Evolutionary conservation across 2,329 filamentous ascomycete genomes (phyloP), one percentile per base, ranked within the genome.

Genomic region (Dichotomopilus funicola): DNA sequence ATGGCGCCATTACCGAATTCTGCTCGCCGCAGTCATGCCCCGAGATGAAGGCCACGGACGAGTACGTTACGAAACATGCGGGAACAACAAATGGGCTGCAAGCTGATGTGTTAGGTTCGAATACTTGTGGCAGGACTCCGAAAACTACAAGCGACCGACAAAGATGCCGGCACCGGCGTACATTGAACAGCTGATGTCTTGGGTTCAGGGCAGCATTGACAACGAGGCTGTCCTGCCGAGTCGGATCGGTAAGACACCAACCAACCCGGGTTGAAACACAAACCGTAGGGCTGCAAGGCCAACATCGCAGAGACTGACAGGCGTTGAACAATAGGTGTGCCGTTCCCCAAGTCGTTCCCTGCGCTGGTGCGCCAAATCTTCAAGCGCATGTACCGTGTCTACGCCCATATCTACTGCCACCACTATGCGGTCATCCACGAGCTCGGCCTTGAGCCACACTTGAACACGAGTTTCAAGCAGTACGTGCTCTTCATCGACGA

Each of bases 11-110:
- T 70, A 99, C 94, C 58, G 94, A 99, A 70, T 99, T 99, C 74
- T 99, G 94, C 78, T 97, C 94, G 33, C 92, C 94, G 36, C 88
- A 94, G 70, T 91, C 91, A 62, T 99, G 94, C 71, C 94, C 94
- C 0, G 94, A 97, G 75, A 99, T 99, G 94, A 99, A 99, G 74
- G 94, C 94, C n/a, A 99, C 94, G 8, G 95, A 99, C 75, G 94
- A 99, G 87, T 94, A 80, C 62, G 83, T 55, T 43, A 2, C 2
- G 7, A n/a, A 33, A 31, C n/a, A 11, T 7, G n/a, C 62, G 19
- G 19, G 11, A 34, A 6, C n/a, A 27, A 27, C 19, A 27, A 3
- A 12, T 45, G 35, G 10, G 27, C 13, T n/a, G 38, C 50, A 33
- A 6, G 50, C 58, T 62, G 55, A 61, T 46, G 6, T 40, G 34